Conservation (phyloP, 345 rosid species). For the Tarenaya hassleriana region DNA sequence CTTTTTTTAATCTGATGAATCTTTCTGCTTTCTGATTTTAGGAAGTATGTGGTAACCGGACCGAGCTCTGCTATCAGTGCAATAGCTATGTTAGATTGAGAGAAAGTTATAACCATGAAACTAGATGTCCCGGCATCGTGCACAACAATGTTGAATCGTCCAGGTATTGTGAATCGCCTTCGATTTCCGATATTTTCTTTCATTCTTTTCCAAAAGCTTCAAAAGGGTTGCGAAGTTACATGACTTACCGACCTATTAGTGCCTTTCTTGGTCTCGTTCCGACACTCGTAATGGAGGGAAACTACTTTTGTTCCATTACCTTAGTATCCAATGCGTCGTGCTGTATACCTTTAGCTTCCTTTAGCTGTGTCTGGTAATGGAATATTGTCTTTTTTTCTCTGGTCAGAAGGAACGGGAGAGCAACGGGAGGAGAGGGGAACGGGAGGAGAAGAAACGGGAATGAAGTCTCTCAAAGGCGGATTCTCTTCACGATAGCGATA, state of each 20-base stretch:
- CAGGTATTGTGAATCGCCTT: conserved; percentile 45
- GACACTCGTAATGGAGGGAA: too few species aligned
- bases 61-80: conserved; percentile 84
- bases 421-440: conserved; percentile 53
- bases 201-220: too few species aligned
- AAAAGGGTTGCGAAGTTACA: too few species aligned
- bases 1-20: background rate
- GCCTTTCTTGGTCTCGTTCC: too few species aligned
- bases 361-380: conserved; percentile 4
- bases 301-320: too few species aligned
- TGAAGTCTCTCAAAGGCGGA: conserved; percentile 49
- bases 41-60: conserved; percentile 99
- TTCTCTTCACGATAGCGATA: conserved; percentile 83
- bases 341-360: too few species aligned
- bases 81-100: conserved; percentile 74
- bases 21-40: conserved; percentile 15
- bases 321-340: too few species aligned
- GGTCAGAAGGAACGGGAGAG: conserved; percentile 47
- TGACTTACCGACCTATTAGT: too few species aligned
- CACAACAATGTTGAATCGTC: conserved; percentile 61
- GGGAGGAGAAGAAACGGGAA: conserved; percentile 51
- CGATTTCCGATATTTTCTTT: background rate
- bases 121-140: conserved; percentile 54
- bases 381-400: conserved; percentile 1
- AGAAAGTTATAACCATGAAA: conserved; percentile 74